A percentile compares a stretch with the other conserved stretches of the same genome.
Conservation (phyloP, 140 eudicot genomes). For the Flaveria floridana region DNA sequence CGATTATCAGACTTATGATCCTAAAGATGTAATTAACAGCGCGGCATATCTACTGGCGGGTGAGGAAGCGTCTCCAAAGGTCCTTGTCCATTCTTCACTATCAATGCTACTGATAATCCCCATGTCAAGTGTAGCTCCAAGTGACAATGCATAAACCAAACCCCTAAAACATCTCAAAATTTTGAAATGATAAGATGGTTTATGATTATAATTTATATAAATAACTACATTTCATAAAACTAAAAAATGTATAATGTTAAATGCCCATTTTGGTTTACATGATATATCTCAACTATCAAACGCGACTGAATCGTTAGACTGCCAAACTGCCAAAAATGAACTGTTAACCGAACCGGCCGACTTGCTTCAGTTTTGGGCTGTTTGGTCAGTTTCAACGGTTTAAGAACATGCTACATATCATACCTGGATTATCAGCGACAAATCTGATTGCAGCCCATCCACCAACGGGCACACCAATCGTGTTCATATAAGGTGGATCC, state of each 20-base stretch:
- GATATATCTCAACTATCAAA: no score
- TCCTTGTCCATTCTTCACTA: constrained; percentile 69
- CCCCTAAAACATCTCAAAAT: constrained; percentile 49
- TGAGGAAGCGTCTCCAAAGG: constrained; percentile 64
- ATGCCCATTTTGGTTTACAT: no score
- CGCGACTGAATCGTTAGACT: no score
- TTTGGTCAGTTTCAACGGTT: neutral
- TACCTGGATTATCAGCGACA: constrained; percentile 83
- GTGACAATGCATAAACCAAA: constrained; percentile 90
- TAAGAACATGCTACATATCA: neutral
- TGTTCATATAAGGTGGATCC: constrained; percentile 83
- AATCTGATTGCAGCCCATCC: constrained; percentile 87
- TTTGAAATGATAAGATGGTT: no score
- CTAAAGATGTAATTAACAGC: constrained; percentile 38
- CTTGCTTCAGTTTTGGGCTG: neutral
- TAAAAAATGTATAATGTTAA: no score
- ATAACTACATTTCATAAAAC: no score
- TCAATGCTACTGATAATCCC: constrained; percentile 61
- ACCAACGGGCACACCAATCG: constrained; percentile 78
- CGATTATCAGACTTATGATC: constrained; percentile 12
- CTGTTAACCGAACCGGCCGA: neutral
- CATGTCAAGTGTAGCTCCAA: constrained; percentile 71
- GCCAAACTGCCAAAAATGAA: no score
- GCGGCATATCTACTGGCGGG: constrained; percentile 73
- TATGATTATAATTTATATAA: no score